A percentile compares a stretch with the other conserved stretches of the same genome.
phyloP scores from a whole-genome alignment of 805 yeast species.

The Nakazawaea anatomiae region DNA sequence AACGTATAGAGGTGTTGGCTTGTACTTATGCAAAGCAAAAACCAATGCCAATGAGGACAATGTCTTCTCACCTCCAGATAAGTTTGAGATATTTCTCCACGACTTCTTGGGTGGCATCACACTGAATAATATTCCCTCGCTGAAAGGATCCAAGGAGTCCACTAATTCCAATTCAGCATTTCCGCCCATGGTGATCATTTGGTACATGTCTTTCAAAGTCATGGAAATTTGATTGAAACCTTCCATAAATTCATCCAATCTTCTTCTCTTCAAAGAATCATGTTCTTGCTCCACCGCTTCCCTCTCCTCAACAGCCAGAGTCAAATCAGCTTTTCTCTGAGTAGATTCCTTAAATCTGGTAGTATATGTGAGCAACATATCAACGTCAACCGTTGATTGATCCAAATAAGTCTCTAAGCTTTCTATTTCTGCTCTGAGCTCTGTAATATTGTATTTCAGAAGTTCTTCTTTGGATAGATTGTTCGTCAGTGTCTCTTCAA shows the following conservation, averaged over 20 bases:
- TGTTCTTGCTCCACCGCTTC: slow-evolving; percentile 55
- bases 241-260: slow-evolving; percentile 86
- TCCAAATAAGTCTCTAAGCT: slow-evolving; percentile 50
- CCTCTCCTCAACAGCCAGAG: slow-evolving; percentile 58
- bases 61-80: slow-evolving; percentile 98
- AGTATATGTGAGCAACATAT: slow-evolving; percentile 72
- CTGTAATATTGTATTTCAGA: slow-evolving; percentile 37
- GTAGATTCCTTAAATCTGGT: slow-evolving; percentile 58
- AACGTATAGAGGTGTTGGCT: slow-evolving; percentile 95
- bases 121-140: slow-evolving; percentile 93
- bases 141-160: slow-evolving; percentile 94
- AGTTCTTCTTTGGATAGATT: slow-evolving; percentile 49
- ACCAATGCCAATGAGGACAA: slow-evolving; percentile 91
- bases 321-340: slow-evolving; percentile 58
- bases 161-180: slow-evolving; percentile 96
- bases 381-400: slow-evolving; percentile 60
- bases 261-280: slow-evolving; percentile 64
- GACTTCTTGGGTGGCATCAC: slow-evolving; percentile 99
- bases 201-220: slow-evolving; percentile 93
- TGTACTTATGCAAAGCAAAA: slow-evolving; percentile 91
- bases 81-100: slow-evolving; percentile 92
- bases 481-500: slow-evolving; percentile 29
- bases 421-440: slow-evolving; percentile 45
- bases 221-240: slow-evolving; percentile 85
- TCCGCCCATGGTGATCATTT: slow-evolving; percentile 99